These are phyloP conservation scores for Pseudocercospora ulei DNA, from an alignment of 2,329 filamentous ascomycete species.

Conservation along the genomic window DNA sequence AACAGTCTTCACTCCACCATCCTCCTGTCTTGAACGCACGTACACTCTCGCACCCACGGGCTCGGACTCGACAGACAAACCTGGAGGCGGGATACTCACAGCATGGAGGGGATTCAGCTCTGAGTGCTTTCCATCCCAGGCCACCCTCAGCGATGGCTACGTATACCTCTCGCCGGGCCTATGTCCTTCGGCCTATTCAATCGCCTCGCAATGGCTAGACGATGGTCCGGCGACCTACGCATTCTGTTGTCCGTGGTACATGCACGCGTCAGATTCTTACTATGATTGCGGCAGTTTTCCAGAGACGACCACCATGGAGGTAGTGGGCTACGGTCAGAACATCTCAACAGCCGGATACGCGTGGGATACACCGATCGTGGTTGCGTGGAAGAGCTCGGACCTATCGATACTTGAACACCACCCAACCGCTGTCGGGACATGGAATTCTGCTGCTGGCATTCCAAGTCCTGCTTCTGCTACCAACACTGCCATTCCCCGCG, in stretches of 20 bases:
- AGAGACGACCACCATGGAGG: constrained; percentile 9
- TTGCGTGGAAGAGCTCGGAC: constrained; percentile 13
- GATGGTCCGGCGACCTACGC: constrained; percentile 9
- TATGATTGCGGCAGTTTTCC: constrained; percentile 17
- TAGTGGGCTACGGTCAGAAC: constrained; percentile 1
- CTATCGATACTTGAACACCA: constrained; percentile 8
- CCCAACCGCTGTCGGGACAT: constrained; percentile 8
- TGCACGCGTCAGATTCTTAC: constrained; percentile 13
- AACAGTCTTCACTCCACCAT: constrained; percentile 9
- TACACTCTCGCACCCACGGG: constrained; percentile 8
- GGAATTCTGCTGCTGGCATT: constrained; percentile 4
- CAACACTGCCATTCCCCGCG: neutral
- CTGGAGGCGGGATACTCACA: constrained; percentile 6
- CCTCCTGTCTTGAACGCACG: constrained; percentile 3
- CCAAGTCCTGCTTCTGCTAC: neutral
- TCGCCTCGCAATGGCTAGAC: constrained; percentile 10
- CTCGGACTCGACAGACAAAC: constrained; percentile 5
- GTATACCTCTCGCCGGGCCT: constrained; percentile 14
- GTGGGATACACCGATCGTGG: constrained; percentile 14
- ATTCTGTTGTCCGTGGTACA: constrained; percentile 17
- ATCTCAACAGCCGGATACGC: constrained; percentile 10
- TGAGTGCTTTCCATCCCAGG: constrained; percentile 15
- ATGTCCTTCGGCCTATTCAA: constrained; percentile 11
- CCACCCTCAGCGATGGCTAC: constrained; percentile 15
- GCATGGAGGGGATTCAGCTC: constrained; percentile 12